Conservation (phyloP, 768 basidiomycete genomes). For the Tulasnella calospora region DNA sequence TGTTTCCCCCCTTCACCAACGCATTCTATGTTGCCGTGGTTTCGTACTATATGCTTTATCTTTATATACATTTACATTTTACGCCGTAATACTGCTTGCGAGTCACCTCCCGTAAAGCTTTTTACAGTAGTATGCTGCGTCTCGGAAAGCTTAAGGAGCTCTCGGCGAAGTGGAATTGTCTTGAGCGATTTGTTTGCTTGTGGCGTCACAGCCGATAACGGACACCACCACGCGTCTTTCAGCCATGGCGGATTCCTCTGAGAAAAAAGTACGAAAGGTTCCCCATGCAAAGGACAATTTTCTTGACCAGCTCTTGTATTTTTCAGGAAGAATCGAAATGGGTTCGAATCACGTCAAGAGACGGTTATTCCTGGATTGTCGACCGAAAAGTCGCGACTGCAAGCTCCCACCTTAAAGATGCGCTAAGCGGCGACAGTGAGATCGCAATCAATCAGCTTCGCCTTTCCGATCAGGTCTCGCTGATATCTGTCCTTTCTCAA, state of each 20-base stretch:
- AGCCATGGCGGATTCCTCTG: not conserved
- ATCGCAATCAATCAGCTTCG: not conserved
- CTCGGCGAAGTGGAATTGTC: not conserved
- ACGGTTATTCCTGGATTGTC: slow-evolving; percentile 78
- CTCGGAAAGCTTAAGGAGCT: not conserved
- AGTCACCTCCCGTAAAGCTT: too few species aligned
- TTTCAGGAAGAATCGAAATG: slow-evolving; percentile 44
- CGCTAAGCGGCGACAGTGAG: slow-evolving; percentile 20
- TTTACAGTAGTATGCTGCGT: too few species aligned
- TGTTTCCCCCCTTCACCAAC: not conserved
- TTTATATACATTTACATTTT: slow-evolving; percentile 6
- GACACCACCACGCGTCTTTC: not conserved
- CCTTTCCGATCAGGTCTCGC: not conserved
- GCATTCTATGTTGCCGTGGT: not conserved
- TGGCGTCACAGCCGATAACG: not conserved
- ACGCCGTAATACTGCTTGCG: not conserved
- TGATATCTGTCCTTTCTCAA: not conserved
- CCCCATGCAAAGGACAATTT: not conserved
- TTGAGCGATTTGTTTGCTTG: not conserved
- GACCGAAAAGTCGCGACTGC: slow-evolving; percentile 65
- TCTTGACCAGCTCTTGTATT: not conserved
- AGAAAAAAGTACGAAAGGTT: not conserved
- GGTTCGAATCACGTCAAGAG: slow-evolving; percentile 70
- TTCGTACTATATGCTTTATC: slow-evolving; percentile 6
- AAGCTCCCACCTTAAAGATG: slow-evolving; percentile 44